Percentiles rank a stretch among this genome's conserved stretches.
These are phyloP conservation scores for Chrysanthemum makinoi DNA, from an alignment of 129 eudicot species.

Conservation along the genomic window DNA sequence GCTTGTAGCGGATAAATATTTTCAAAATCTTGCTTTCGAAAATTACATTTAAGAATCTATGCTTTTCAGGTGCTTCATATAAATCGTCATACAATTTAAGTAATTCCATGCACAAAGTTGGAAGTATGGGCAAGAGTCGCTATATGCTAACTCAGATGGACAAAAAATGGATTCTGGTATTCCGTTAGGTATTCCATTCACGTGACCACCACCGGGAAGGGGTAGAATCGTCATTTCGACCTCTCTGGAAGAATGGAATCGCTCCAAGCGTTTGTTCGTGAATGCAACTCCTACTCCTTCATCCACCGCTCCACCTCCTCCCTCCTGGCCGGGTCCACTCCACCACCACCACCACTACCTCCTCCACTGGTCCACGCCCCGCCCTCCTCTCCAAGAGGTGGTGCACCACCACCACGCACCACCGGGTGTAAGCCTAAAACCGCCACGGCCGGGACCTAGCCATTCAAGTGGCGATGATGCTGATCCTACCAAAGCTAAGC, in stretches of 20 bases:
- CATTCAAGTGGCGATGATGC: conserved; percentile 36
- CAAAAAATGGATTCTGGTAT: conserved; percentile 35
- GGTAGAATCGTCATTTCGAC: conserved; percentile 33
- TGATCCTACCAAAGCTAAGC: conserved; percentile 72
- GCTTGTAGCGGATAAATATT: neutral
- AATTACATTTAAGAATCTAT: neutral
- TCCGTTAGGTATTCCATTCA: conserved; percentile 40
- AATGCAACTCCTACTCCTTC: conserved; percentile 29
- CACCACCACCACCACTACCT: conserved; percentile 31
- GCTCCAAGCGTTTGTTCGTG: conserved; percentile 27
- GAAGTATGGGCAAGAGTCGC: conserved; percentile 46
- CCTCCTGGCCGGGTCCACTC: conserved; percentile 22
- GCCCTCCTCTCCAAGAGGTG: conserved; percentile 65
- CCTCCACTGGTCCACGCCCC: conserved; percentile 52
- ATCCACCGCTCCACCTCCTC: conserved; percentile 10
- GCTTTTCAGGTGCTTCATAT: conserved; percentile 51
- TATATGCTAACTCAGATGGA: conserved; percentile 25
- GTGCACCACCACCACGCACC: conserved; percentile 62
- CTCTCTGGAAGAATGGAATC: conserved; percentile 46
- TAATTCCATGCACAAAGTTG: conserved; percentile 38
- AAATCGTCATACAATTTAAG: conserved; percentile 41
- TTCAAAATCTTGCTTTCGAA: neutral
- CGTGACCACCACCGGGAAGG: conserved; percentile 62
- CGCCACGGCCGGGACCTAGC: conserved; percentile 35
- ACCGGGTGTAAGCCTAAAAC: conserved; percentile 36